phyloP scores from a whole-genome alignment of 805 yeast species.

The Candida stauntonica region DNA sequence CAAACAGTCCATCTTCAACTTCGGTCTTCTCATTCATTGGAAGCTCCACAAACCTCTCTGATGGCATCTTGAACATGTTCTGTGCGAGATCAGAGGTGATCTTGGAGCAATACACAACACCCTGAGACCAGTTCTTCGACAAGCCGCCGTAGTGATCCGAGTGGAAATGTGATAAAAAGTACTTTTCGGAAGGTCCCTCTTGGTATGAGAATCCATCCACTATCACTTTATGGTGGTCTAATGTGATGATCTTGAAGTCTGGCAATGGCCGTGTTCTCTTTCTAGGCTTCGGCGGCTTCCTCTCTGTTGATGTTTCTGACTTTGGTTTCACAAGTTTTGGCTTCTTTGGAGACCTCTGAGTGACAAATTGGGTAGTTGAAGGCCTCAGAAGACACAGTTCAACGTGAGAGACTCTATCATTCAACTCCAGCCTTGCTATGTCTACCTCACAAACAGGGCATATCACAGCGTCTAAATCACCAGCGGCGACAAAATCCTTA shows the following conservation, averaged over 20 bases:
- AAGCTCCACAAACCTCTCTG: slow-evolving; percentile 35
- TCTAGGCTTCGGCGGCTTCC: slow-evolving; percentile 29
- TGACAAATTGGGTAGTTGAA: slow-evolving; percentile 22
- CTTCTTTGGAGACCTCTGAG: slow-evolving; percentile 26
- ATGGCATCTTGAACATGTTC: slow-evolving; percentile 50
- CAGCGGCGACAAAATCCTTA: too few species aligned
- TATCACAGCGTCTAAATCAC: too few species aligned
- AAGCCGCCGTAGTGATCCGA: slow-evolving; percentile 93
- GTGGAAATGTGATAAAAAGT: slow-evolving; percentile 81
- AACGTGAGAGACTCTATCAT: slow-evolving; percentile 49
- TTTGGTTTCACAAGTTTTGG: slow-evolving; percentile 25
- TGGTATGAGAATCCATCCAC: slow-evolving; percentile 66
- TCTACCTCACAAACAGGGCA: slow-evolving; percentile 53
- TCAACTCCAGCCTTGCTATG: slow-evolving; percentile 36
- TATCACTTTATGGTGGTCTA: slow-evolving; percentile 39
- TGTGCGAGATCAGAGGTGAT: slow-evolving; percentile 46
- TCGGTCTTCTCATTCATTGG: slow-evolving; percentile 31
- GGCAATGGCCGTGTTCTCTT: slow-evolving; percentile 33
- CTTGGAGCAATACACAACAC: slow-evolving; percentile 66
- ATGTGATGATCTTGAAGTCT: slow-evolving; percentile 45
- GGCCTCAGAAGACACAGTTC: slow-evolving; percentile 42
- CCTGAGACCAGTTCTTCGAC: slow-evolving; percentile 69
- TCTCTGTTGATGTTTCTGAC: slow-evolving; percentile 19
- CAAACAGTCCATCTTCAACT: slow-evolving; percentile 40
- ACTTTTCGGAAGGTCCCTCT: slow-evolving; percentile 42